These are phyloP conservation scores for Juglanconis sp. DNA, from an alignment of 2,329 filamentous ascomycete genomes.

Conservation along the genomic window DNA sequence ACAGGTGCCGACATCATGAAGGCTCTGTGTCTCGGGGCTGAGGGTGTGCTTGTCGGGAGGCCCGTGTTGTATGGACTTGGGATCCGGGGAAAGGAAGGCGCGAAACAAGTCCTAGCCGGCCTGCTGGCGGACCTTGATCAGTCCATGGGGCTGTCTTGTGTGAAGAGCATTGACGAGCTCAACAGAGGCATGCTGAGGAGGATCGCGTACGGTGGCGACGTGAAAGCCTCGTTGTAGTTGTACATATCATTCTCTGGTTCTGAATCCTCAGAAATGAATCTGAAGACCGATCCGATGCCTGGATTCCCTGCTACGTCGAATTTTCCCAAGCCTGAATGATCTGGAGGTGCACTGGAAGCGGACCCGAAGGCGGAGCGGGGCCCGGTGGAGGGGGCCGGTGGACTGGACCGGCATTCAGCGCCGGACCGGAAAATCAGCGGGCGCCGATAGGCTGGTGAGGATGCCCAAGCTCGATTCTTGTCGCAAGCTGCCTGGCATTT, in stretches of 20 bases:
- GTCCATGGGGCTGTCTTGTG: constrained; percentile 53
- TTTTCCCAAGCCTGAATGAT: too few relatives aligned
- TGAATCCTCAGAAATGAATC: not conserved
- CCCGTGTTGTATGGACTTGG: constrained; percentile 58
- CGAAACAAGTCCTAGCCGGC: constrained; percentile 46
- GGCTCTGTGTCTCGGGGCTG: constrained; percentile 52
- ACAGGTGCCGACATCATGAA: constrained; percentile 57
- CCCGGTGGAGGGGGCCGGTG: too few relatives aligned
- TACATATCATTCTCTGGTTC: not conserved
- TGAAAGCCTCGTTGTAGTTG: constrained; percentile 13
- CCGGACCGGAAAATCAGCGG: not conserved
- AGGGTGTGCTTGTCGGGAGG: constrained; percentile 54
- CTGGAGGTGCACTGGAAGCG: too few relatives aligned
- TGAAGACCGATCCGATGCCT: too few relatives aligned
- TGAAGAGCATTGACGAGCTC: constrained; percentile 38
- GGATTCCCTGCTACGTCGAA: too few relatives aligned
- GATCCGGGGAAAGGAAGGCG: constrained; percentile 53
- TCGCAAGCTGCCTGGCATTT: not conserved
- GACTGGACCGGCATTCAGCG: not conserved
- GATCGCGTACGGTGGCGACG: constrained; percentile 31
- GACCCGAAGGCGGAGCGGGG: too few relatives aligned
- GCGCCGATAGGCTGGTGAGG: not conserved
- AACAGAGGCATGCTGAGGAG: constrained; percentile 31
- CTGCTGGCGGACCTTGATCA: constrained; percentile 53
- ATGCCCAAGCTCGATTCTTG: not conserved